These are phyloP conservation scores for Diaporthe amygdali DNA, from an alignment of 2,329 filamentous ascomycete species.

Conservation along the genomic window DNA sequence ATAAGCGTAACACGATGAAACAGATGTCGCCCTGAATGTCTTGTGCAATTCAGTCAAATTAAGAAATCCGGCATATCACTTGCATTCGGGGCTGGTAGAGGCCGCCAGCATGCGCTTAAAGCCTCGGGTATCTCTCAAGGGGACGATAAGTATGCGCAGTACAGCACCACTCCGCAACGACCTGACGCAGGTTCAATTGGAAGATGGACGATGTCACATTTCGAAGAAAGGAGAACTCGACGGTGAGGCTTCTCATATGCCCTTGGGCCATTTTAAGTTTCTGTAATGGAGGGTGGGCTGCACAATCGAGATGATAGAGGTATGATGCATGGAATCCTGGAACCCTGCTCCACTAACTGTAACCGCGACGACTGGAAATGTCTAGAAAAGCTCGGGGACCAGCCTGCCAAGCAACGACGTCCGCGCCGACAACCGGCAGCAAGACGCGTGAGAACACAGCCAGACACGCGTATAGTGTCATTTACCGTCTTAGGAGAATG, in stretches of 20 bases:
- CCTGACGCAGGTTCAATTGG: neutral
- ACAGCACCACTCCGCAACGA: neutral
- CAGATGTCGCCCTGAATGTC: too few species aligned
- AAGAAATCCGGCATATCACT: neutral
- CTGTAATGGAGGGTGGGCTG: neutral
- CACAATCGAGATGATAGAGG: neutral
- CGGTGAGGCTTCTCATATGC: neutral
- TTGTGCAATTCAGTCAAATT: neutral
- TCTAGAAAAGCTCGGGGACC: neutral
- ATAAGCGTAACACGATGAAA: neutral
- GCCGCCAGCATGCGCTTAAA: neutral
- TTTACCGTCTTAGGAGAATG: neutral
- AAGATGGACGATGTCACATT: neutral
- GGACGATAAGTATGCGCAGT: too few species aligned
- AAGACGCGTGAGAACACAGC: too few species aligned
- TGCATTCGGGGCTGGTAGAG: neutral
- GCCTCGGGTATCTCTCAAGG: too few species aligned
- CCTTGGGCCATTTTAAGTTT: neutral
- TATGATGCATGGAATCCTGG: constrained; percentile 3
- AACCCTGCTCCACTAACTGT: constrained; percentile 3
- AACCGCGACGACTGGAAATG: constrained; percentile 10
- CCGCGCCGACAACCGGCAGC: constrained; percentile 2
- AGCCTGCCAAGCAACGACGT: constrained; percentile 16
- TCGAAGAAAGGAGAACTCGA: neutral
- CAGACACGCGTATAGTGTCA: neutral